These are phyloP conservation scores for Thelephora terrestris DNA, from an alignment of 1,284 basidiomycete species.

Conservation along the genomic window DNA sequence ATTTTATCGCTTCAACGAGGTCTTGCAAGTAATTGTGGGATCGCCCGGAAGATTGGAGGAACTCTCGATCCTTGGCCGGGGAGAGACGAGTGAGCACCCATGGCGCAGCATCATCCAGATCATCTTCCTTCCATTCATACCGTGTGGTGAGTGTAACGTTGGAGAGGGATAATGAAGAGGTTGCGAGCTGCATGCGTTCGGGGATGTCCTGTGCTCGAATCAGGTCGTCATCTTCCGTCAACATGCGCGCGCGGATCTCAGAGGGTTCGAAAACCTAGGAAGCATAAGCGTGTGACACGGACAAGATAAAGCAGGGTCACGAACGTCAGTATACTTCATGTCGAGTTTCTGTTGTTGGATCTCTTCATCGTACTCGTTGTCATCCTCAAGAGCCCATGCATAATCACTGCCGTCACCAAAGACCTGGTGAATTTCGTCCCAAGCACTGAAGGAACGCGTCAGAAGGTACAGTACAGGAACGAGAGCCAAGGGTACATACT, in stretches of 20 bases:
- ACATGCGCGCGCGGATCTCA: conserved; percentile 84
- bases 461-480: conserved; percentile 9
- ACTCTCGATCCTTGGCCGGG: conserved; percentile 65
- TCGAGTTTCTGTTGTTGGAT: conserved; percentile 59
- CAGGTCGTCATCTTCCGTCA: conserved; percentile 93
- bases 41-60: conserved; percentile 54
- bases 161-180: conserved; percentile 74
- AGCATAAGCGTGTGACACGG: conserved; percentile 8
- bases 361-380: conserved; percentile 55
- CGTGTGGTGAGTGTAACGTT: conserved; percentile 28
- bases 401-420: conserved; percentile 98
- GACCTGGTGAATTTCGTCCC: conserved; percentile 95
- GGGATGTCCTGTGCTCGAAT: conserved; percentile 89
- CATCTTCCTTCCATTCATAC: conserved; percentile 28
- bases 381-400: conserved; percentile 84
- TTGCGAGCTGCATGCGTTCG: conserved; percentile 92
- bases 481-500: conserved; percentile 39
- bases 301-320: conserved; percentile 21
- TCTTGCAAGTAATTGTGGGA: conserved; percentile 52
- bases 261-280: conserved; percentile 93
- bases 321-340: conserved; percentile 82
- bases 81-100: conserved; percentile 89
- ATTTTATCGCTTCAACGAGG: conserved; percentile 74
- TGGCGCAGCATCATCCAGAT: conserved; percentile 74
- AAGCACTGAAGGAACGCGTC: conserved; percentile 52